Conservation (phyloP, 768 basidiomycete genomes). For the Pleurotus citrinopileatus region DNA sequence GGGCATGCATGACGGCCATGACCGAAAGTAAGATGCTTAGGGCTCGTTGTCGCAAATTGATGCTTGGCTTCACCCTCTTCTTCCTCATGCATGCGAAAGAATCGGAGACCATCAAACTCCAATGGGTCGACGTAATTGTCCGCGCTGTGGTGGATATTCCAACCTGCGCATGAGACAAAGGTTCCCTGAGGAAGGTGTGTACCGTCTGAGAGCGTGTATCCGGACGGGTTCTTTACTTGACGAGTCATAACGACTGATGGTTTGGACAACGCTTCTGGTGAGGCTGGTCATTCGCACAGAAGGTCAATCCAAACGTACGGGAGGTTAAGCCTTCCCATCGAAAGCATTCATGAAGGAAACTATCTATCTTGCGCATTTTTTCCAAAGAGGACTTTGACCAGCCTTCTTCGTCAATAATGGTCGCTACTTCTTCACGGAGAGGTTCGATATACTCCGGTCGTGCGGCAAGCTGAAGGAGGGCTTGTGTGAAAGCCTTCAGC, state of each 20-base stretch:
- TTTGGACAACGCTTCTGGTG: neutral
- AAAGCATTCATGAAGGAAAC: slow-evolving; percentile 42
- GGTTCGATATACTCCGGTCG: slow-evolving; percentile 25
- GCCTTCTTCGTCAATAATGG: slow-evolving; percentile 24
- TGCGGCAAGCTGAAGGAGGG: slow-evolving; percentile 25
- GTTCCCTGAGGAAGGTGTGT: slow-evolving; percentile 14
- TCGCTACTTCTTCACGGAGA: slow-evolving; percentile 31
- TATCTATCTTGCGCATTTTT: slow-evolving; percentile 39
- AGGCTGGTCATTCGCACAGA: neutral
- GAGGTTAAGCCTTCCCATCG: slow-evolving; percentile 25
- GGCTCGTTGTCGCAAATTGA: slow-evolving; percentile 14
- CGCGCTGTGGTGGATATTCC: slow-evolving; percentile 7
- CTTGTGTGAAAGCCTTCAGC: slow-evolving; percentile 24
- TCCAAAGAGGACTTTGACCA: slow-evolving; percentile 40
- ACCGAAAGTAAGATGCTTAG: slow-evolving; percentile 18
- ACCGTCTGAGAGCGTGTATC: slow-evolving; percentile 33
- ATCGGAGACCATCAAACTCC: slow-evolving; percentile 17
- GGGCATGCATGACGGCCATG: slow-evolving; percentile 19
- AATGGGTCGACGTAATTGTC: neutral
- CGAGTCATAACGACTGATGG: slow-evolving; percentile 24
- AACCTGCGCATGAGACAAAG: slow-evolving; percentile 18
- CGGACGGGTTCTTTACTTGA: slow-evolving; percentile 18
- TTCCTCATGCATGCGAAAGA: slow-evolving; percentile 15
- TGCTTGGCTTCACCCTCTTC: slow-evolving; percentile 7
- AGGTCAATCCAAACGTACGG: slow-evolving; percentile 19